Conservation (phyloP, 2,329 filamentous ascomycete genomes). For the Arthrobotrys pseudoclavata region DNA sequence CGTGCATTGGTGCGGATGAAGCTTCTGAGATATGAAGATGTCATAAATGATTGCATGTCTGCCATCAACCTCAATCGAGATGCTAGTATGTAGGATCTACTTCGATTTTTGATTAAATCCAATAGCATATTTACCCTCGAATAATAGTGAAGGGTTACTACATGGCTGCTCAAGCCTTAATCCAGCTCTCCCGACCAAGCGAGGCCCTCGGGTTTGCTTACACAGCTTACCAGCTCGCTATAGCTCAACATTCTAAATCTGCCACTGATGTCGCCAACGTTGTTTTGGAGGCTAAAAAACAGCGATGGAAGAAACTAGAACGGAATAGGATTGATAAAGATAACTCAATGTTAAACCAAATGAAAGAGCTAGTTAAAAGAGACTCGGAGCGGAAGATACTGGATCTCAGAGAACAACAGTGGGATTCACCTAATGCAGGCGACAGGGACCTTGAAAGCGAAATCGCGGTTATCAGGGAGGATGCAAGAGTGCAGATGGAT, state of each 20-base stretch:
- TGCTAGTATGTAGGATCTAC: constrained; percentile 67
- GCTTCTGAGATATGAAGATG: constrained; percentile 79
- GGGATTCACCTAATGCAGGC: constrained; percentile 69
- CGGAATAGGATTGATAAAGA: constrained; percentile 72
- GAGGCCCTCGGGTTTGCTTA: constrained; percentile 79
- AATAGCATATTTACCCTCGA: constrained; percentile 3
- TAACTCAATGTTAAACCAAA: constrained; percentile 73
- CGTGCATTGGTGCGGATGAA: constrained; percentile 85
- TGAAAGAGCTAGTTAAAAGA: constrained; percentile 70
- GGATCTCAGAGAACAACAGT: constrained; percentile 67
- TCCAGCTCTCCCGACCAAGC: constrained; percentile 79
- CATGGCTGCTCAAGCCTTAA: constrained; percentile 75
- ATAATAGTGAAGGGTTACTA: constrained; percentile 50
- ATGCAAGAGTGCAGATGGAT: constrained; percentile 67
- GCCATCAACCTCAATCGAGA: constrained; percentile 77
- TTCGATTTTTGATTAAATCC: not conserved
- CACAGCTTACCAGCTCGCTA: constrained; percentile 79
- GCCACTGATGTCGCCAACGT: constrained; percentile 79
- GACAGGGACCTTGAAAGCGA: constrained; percentile 58
- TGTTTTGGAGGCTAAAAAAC: constrained; percentile 85
- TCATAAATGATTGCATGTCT: constrained; percentile 80
- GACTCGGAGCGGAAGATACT: constrained; percentile 68
- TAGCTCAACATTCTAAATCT: constrained; percentile 75
- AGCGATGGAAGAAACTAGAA: constrained; percentile 84
- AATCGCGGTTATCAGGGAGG: constrained; percentile 67